Conservation (phyloP, 2,329 filamentous ascomycete species). For the Trematosphaeria pertusa region DNA sequence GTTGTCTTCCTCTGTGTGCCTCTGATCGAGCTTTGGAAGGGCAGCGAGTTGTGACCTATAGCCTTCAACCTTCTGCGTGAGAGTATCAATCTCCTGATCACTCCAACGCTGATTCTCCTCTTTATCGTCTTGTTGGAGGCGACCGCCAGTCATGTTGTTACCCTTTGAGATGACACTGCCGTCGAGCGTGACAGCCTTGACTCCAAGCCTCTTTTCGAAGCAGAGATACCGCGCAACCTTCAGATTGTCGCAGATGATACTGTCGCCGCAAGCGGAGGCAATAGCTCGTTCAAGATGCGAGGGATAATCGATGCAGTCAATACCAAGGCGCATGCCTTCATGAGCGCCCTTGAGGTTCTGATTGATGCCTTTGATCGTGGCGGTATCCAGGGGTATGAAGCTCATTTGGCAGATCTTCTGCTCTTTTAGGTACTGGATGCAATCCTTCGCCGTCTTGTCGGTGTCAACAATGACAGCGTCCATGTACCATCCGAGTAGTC, state of each 20-base stretch:
- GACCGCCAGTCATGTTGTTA: slow-evolving; percentile 94
- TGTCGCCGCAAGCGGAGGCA: slow-evolving; percentile 92
- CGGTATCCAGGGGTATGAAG: slow-evolving; percentile 96
- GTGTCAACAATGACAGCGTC: slow-evolving; percentile 95
- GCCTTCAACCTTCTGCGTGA: slow-evolving; percentile 78
- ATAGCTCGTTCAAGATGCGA: slow-evolving; percentile 87
- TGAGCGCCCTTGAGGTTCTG: slow-evolving; percentile 89
- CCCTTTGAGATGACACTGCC: slow-evolving; percentile 98
- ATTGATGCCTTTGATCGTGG: slow-evolving; percentile 91
- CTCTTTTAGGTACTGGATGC: slow-evolving; percentile 92
- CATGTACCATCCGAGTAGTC: slow-evolving; percentile 89
- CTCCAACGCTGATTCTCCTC: slow-evolving; percentile 84
- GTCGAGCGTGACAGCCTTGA: slow-evolving; percentile 93
- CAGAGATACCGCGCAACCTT: slow-evolving; percentile 88
- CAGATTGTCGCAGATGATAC: slow-evolving; percentile 90
- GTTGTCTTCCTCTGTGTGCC: slow-evolving; percentile 78
- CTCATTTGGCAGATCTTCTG: slow-evolving; percentile 87
- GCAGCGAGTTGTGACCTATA: slow-evolving; percentile 78
- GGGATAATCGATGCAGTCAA: slow-evolving; percentile 96
- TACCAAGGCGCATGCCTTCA: slow-evolving; percentile 82
- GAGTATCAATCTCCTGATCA: slow-evolving; percentile 84
- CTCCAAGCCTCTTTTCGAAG: slow-evolving; percentile 82
- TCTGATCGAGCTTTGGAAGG: slow-evolving; percentile 79
- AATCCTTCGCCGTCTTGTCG: slow-evolving; percentile 91
- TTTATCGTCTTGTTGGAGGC: slow-evolving; percentile 69